Evolutionary conservation across 2,329 filamentous ascomycete genomes (phyloP).

Genomic region (Botryotinia narcissicola): DNA sequence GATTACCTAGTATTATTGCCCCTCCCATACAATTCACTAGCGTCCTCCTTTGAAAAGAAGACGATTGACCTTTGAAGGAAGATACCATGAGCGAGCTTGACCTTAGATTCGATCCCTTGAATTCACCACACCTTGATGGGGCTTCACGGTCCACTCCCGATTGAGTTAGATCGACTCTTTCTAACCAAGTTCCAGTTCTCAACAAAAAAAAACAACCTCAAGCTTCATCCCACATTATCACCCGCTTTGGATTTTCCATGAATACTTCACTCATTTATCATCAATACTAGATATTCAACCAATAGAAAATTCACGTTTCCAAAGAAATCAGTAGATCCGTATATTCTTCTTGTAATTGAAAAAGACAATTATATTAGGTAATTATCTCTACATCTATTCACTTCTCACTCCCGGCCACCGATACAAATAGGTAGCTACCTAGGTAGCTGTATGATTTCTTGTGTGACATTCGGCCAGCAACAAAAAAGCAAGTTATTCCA

Average conservation of each 20-base stretch:
- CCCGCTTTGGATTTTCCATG: neutral
- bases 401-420: neutral
- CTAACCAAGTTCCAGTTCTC: neutral
- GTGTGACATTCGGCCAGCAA: neutral
- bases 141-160: neutral
- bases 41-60: neutral
- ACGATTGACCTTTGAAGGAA: too few species aligned
- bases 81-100: neutral
- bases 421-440: neutral
- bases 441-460: neutral
- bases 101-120: neutral
- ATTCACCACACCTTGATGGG: neutral
- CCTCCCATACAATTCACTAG: conserved; percentile 5
- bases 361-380: too few species aligned
- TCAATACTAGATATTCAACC: neutral
- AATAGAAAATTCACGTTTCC: neutral
- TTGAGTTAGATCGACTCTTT: neutral
- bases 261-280: neutral
- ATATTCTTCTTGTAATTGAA: too few species aligned
- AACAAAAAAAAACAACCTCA: neutral
- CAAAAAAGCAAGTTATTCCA: neutral
- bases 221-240: neutral
- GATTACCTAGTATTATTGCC: conserved; percentile 1
- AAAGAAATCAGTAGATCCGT: too few species aligned
- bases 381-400: neutral